Percentiles rank a stretch among this genome's conserved stretches.
These are phyloP conservation scores for Pythium utonaiense DNA, from an alignment of 352 stramenopile genomes.

Conservation along the genomic window DNA sequence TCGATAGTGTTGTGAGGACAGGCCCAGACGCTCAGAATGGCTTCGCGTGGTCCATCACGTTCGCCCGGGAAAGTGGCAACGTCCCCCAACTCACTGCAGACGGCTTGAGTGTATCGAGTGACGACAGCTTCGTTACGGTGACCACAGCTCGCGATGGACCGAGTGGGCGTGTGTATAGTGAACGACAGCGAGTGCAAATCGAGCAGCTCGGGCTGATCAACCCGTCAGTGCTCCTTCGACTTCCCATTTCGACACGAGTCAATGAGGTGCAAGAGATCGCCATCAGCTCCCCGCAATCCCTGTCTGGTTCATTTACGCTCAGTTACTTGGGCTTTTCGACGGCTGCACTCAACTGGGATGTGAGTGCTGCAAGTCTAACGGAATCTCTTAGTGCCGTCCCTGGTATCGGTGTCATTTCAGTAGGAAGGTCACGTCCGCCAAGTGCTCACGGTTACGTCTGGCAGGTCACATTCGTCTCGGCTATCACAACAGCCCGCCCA, in stretches of 20 bases:
- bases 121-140: conserved; percentile 24
- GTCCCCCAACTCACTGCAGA: conserved; percentile 25
- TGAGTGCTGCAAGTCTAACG: conserved; percentile 7
- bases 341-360: conserved; percentile 19
- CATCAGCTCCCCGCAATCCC: conserved; percentile 18
- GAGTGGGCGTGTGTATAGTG: conserved; percentile 7
- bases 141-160: conserved; percentile 26
- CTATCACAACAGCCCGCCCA: conserved; percentile 11
- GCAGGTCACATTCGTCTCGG: conserved; percentile 30
- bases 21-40: conserved; percentile 31
- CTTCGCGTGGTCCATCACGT: conserved; percentile 42
- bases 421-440: conserved; percentile 5
- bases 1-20: conserved; percentile 27
- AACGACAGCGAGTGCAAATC: conserved; percentile 22
- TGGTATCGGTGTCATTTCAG: conserved; percentile 19
- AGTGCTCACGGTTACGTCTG: conserved; percentile 26
- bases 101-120: conserved; percentile 17
- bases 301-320: conserved; percentile 27
- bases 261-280: conserved; percentile 30
- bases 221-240: conserved; percentile 13
- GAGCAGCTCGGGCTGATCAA: conserved; percentile 12
- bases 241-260: conserved; percentile 15
- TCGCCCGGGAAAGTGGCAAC: conserved; percentile 29
- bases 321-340: conserved; percentile 23
- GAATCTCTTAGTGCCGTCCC: conserved; percentile 21